Evolutionary conservation across 1,139 yeast genomes (phyloP), one percentile per base, ranked within the genome.

Genomic region (Zygosaccharomyces sapae): DNA sequence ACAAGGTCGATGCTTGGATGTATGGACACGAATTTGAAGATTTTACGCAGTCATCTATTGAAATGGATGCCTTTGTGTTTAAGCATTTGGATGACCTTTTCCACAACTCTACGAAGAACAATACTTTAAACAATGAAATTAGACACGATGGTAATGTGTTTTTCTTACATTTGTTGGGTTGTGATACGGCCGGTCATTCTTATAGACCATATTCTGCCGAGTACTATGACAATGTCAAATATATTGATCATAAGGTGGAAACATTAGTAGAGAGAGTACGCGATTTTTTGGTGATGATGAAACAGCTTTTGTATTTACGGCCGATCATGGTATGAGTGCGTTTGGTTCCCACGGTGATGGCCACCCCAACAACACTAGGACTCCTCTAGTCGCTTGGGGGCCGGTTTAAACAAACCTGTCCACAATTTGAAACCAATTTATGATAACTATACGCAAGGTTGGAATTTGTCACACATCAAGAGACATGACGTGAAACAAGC

Each of bases 321-420:
- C 98, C 2, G 99, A 92, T 67, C 99, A 92, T 64, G 99, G 99
- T 13, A 92, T 92, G 98, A 86, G 96, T 55, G 97, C 94, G 52
- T 86, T 88, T 69, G 99, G 99, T 2, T 85, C 96, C 18, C 99
- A 92, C 63, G 99, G 99, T 46, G 99, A 92, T 68, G 99, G 99
- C 2, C 97, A 92, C 65, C 98, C 98, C 4, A 86, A 94, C 62
- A 92, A 94, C 61, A 92, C 99, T 2, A 79, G 97, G 60, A 92
- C 98, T 1, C 99, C 99, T 0, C 72, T 92, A 48, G 84, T 92
- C 47, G 96, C 95, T 2, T 92, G 98, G 98, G 99, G 98, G 95
- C 97, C 0, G 98, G 98, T 41, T 68, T 92, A 22, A 84, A 84
- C 45, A 77, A 75, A 54, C 97, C 98, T 0, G 71, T 77, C 8